These are phyloP conservation scores for Beauveria sp. DNA, from an alignment of 2,329 filamentous ascomycete genomes.

Conservation along the genomic window DNA sequence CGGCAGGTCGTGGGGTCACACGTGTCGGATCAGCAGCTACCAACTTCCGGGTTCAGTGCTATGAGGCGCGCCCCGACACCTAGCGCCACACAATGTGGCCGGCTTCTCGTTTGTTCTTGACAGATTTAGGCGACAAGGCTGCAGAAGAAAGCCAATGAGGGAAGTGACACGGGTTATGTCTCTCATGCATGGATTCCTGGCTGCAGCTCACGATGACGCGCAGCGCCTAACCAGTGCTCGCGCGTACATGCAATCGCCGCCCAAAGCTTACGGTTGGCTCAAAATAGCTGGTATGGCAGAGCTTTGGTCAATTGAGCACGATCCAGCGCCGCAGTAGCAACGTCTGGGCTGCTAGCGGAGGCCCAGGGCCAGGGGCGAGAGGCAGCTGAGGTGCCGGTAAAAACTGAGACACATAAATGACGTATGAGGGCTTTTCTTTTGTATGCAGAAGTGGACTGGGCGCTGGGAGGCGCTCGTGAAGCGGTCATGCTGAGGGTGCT, in stretches of 20 bases:
- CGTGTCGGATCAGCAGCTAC: background rate
- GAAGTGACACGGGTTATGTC: background rate
- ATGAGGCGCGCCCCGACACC: constrained; percentile 8
- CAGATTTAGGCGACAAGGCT: background rate
- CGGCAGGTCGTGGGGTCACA: background rate
- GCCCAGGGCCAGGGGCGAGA: background rate
- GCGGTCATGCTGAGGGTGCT: background rate
- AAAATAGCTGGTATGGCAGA: background rate
- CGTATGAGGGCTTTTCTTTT: background rate
- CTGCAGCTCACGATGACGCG: background rate
- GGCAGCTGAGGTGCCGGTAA: background rate
- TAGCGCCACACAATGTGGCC: background rate
- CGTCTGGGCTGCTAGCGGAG: background rate
- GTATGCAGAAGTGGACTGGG: background rate
- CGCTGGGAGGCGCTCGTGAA: background rate
- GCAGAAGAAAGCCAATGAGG: background rate
- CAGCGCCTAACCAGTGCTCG: background rate
- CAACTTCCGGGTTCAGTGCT: background rate
- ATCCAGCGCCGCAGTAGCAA: background rate
- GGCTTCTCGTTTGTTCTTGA: background rate
- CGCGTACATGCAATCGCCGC: background rate
- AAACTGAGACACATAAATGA: background rate
- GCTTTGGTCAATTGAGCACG: background rate
- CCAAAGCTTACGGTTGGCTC: background rate
- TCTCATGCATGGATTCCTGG: too few relatives aligned